Conservation (phyloP, 1,139 yeast genomes). For the Blastobotrys elegans region DNA sequence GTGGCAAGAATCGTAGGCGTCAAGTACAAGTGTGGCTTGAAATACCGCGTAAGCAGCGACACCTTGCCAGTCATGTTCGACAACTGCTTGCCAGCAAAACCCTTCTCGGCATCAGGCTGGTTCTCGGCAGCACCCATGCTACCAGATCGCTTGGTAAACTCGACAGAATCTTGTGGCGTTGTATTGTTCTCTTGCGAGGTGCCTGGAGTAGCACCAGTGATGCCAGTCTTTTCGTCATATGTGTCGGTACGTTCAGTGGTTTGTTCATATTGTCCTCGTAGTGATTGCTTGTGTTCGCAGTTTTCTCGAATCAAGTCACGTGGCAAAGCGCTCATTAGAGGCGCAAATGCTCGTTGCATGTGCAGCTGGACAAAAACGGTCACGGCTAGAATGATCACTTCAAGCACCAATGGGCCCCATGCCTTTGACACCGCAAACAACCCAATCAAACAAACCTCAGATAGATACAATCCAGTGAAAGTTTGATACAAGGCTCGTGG, state of each 20-base stretch:
- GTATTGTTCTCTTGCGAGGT: constrained; percentile 1
- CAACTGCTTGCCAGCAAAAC: constrained; percentile 2
- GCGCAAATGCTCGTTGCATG: constrained; percentile 57
- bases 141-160: neutral
- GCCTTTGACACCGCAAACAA: constrained; percentile 86
- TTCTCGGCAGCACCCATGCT: neutral
- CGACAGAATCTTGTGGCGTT: neutral
- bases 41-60: constrained; percentile 26
- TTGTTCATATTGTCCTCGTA: neutral
- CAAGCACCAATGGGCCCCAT: constrained; percentile 88
- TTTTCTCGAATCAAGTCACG: constrained; percentile 35
- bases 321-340: constrained; percentile 65
- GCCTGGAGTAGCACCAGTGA: too few relatives aligned
- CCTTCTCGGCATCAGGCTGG: constrained; percentile 2
- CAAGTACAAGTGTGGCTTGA: constrained; percentile 58
- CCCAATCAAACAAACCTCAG: constrained; percentile 80
- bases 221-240: neutral
- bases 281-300: neutral
- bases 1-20: constrained; percentile 29
- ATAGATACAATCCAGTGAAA: constrained; percentile 80
- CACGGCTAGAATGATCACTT: constrained; percentile 56
- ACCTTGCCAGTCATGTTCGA: constrained; percentile 2
- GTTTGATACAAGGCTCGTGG: constrained; percentile 87
- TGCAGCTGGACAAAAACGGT: constrained; percentile 65
- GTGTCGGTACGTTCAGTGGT: neutral